Conservation (phyloP, 768 basidiomycete species). For the Trametes cingulata region DNA sequence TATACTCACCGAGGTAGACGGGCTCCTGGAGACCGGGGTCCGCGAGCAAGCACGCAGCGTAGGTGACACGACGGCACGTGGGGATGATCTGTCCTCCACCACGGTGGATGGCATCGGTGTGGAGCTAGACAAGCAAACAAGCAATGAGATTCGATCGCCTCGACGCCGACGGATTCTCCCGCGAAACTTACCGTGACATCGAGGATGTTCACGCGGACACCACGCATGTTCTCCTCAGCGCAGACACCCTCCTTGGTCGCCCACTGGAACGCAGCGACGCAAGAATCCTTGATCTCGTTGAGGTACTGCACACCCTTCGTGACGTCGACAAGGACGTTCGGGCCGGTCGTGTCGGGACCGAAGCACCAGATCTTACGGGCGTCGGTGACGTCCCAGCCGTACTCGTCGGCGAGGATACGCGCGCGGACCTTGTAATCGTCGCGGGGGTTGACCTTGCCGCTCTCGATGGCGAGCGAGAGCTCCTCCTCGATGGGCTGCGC, state of each 20-base stretch:
- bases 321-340: constrained; percentile 95
- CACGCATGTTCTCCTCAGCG: constrained; percentile 98
- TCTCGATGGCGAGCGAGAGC: constrained; percentile 89
- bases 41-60: constrained; percentile 93
- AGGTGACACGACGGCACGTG: constrained; percentile 92
- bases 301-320: constrained; percentile 99
- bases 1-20: constrained; percentile 77
- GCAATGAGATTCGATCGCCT: background rate
- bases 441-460: constrained; percentile 80
- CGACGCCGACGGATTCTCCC: background rate
- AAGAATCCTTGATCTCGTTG: constrained; percentile 99
- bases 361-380: constrained; percentile 99
- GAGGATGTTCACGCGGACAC: constrained; percentile 92
- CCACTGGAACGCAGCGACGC: constrained; percentile 99
- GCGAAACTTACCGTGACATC: constrained; percentile 80
- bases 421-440: constrained; percentile 99
- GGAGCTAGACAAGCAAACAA: constrained; percentile 55
- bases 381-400: constrained; percentile 98
- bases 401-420: constrained; percentile 93
- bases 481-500: constrained; percentile 94
- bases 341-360: constrained; percentile 96
- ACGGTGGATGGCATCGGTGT: constrained; percentile 98
- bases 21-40: constrained; percentile 94
- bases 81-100: constrained; percentile 99
- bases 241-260: constrained; percentile 98